These are phyloP conservation scores for Penicillium cinerascens DNA, from an alignment of 495 filamentous ascomycete genomes.

Conservation along the genomic window DNA sequence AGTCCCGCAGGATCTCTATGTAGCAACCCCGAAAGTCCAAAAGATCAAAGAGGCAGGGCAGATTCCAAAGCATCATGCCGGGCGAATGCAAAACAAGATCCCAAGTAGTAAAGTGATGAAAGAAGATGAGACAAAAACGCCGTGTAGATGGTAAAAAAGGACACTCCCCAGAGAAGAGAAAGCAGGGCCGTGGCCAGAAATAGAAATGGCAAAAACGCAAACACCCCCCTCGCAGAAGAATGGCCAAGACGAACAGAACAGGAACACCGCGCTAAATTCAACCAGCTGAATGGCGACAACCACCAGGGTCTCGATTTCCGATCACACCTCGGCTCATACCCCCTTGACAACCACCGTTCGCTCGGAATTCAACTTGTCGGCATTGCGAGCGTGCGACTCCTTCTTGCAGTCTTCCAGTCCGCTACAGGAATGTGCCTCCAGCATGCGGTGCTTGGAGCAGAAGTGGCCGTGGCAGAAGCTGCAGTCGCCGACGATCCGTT, in stretches of 20 bases:
- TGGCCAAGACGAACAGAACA: neutral
- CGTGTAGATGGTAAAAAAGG: slow-evolving; percentile 11
- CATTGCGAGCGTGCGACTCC: slow-evolving; percentile 87
- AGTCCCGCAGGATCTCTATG: slow-evolving; percentile 24
- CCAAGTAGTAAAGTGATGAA: neutral
- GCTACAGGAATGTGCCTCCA: slow-evolving; percentile 89
- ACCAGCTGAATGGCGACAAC: slow-evolving; percentile 14
- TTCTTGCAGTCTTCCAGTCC: slow-evolving; percentile 98
- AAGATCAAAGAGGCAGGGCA: neutral
- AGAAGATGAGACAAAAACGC: slow-evolving; percentile 2
- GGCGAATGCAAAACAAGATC: slow-evolving; percentile 12
- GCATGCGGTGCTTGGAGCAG: slow-evolving; percentile 87
- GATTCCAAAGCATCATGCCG: slow-evolving; percentile 2
- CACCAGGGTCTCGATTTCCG: slow-evolving; percentile 2
- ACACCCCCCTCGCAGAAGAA: neutral
- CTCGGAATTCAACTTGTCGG: slow-evolving; percentile 85
- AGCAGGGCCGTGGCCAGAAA: slow-evolving; percentile 4
- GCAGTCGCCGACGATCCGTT: slow-evolving; percentile 94
- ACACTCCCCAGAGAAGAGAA: neutral
- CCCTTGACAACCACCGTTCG: slow-evolving; percentile 70
- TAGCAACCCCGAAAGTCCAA: slow-evolving; percentile 10
- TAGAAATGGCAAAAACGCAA: neutral
- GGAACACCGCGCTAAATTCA: slow-evolving; percentile 21
- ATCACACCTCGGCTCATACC: slow-evolving; percentile 39
- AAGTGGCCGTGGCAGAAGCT: slow-evolving; percentile 90